Evolutionary conservation across 2,329 filamentous ascomycete species (phyloP), one percentile per base, ranked within the genome.

Genomic region (Aureobasidium sp.): DNA sequence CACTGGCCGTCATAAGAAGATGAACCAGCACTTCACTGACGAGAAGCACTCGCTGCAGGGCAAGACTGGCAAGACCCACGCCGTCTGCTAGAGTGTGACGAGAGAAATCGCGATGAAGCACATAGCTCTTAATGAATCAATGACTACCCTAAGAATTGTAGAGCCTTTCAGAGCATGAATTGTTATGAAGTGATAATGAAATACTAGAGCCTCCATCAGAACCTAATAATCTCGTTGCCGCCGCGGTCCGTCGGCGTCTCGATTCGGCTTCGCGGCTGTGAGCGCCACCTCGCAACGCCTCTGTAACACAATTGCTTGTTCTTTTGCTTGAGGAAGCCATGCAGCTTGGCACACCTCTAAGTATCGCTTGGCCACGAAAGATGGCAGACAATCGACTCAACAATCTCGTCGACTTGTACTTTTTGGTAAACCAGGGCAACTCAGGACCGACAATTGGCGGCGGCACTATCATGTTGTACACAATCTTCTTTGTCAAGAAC

Each of bases 41-140:
- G 92, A 96, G 78, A 84, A 84, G 68, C 93, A 97, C 76, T 93
- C 88, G 63, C 78, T 97, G 67, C 90, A 96, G 77, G 92, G 90
- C 17, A 92, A 94, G 84, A 84, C 85, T 63, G 92, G 91, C 61
- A 97, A 97, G 84, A 93, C 91, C 1, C 92, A 96, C 75, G 87
- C 85, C 43, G 80, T 95, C 63, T 97, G 92, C 77, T 96, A 84
- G 65, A 26, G 29, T 13, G 37, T 26, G 17, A 27, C n/a, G 24
- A 43, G 2, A 15, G 4, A 15, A 26, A 24, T 20, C 24, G 41
- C 36, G 15, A 55, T 15, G 15, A 5, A 44, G 39, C 52, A 29
- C 44, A 32, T 48, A 59, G 32, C 32, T 37, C n/a, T 20, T 59
- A 13, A 59, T 37, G 55, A 59, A 59, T 59, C 15, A 36, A 59